phyloP scores from a whole-genome alignment of 2,329 filamentous ascomycete genomes.

The Fusarium ambrosium region DNA sequence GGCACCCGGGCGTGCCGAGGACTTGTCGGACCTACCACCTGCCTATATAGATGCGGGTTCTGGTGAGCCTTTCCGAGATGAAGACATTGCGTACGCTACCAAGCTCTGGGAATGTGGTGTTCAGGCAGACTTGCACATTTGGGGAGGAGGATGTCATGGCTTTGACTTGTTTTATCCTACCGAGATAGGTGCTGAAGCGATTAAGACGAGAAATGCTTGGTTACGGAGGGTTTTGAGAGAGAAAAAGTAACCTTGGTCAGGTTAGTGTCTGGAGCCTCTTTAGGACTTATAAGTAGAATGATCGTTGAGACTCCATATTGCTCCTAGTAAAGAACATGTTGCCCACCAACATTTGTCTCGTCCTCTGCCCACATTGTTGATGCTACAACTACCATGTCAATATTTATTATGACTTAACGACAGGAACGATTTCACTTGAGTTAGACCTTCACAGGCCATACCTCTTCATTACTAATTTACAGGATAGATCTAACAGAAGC shows the following conservation, averaged over 20 bases:
- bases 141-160: slow-evolving; percentile 27
- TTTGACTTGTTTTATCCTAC: slow-evolving; percentile 21
- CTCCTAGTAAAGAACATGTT: background rate
- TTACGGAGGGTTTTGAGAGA: background rate
- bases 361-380: background rate
- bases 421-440: background rate
- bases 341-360: background rate
- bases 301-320: background rate
- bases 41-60: slow-evolving; percentile 28
- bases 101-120: slow-evolving; percentile 26
- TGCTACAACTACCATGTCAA: background rate
- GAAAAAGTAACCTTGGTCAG: background rate
- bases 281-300: background rate
- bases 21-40: slow-evolving; percentile 8
- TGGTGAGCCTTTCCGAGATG: slow-evolving; percentile 27
- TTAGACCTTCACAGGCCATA: background rate
- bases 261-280: rapidly evolving
- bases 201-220: slow-evolving; percentile 5
- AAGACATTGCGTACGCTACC: slow-evolving; percentile 22
- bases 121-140: slow-evolving; percentile 25
- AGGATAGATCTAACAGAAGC: background rate
- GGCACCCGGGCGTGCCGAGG: slow-evolving; percentile 15
- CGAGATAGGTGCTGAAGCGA: slow-evolving; percentile 8
- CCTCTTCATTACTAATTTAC: background rate
- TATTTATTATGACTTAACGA: background rate